Evolutionary conservation across 768 basidiomycete species (phyloP).

Genomic region (Saitozyma sp.): DNA sequence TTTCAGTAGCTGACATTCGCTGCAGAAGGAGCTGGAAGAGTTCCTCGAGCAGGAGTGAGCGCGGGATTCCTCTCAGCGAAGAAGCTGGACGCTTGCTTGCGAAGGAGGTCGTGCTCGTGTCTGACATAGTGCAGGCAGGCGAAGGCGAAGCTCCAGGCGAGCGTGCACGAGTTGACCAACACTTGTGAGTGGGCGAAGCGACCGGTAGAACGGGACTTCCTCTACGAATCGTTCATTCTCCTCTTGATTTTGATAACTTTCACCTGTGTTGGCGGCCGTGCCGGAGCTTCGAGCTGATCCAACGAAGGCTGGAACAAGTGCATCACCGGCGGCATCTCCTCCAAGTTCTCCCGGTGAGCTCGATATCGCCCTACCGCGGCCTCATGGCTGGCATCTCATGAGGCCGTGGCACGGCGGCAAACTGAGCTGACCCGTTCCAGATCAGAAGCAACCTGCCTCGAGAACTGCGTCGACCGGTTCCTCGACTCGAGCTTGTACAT

Average conservation of each 20-base stretch:
- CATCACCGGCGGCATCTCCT: constrained; percentile 13
- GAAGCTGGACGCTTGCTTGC: background rate
- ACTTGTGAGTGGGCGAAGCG: constrained; percentile 65
- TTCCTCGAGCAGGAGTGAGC: constrained; percentile 72
- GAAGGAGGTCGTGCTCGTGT: background rate
- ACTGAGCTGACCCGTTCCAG: constrained; percentile 11
- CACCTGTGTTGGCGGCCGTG: constrained; percentile 2
- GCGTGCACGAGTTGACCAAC: constrained; percentile 73
- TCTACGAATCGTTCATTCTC: background rate
- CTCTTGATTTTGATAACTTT: too few species aligned
- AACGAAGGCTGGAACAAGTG: constrained; percentile 36
- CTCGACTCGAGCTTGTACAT: constrained; percentile 81
- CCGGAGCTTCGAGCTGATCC: too few species aligned
- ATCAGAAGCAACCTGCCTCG: constrained; percentile 75
- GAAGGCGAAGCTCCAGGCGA: constrained; percentile 67
- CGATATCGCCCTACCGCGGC: background rate
- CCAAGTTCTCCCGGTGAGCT: constrained; percentile 16
- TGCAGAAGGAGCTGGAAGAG: constrained; percentile 73
- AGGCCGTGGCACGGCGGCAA: background rate
- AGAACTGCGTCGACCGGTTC: constrained; percentile 89
- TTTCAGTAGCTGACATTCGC: constrained; percentile 7
- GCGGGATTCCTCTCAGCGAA: background rate
- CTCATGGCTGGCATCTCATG: background rate
- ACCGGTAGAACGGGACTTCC: background rate
- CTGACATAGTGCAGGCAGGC: constrained; percentile 58